Base-by-base conservation (phyloP, 768 basidiomycete genomes). In the Pisolithus marmoratus region DNA sequence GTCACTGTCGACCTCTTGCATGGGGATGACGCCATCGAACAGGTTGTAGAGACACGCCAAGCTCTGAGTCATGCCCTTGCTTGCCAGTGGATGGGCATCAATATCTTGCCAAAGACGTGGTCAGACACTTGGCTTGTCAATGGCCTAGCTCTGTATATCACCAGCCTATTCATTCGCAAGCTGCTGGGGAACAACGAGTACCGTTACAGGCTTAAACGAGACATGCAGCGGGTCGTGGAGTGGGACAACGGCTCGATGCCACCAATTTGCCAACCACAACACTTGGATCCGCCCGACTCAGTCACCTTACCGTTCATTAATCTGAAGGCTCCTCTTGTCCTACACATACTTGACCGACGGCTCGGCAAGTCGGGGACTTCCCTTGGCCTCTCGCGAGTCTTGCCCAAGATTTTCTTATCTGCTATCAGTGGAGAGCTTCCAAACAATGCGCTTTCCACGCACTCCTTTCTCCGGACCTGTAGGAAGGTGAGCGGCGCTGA, bases 81-180 rank as follows among this genome's bases (percentile, higher is more conserved):
- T 8, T 90, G 85, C 56, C 96, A 99, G 69, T 99, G 96, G 96
- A 78, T 90, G 50, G 94, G 96, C 24, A 84, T 99, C 69, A 95
- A 97, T 68, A 92, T 99, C 61, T 85, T 93, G 52, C 94, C 87
- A 48, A 93, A 92, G 72, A 80, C 84, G 26, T 91, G 90, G 82
- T 87, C 92, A 12, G 96, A 99, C 68, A 81, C 85, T 23, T 99
- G 96, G 96, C 82, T 99, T n/a, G 85, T 94, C 52, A 93, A 95
- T 61, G 96, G 94, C 1, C 74, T 99, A 43, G 87, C 91, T 8
- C 75, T 94, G 15, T 94, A 97, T 64, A 87, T 98, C 63, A 87
- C 90, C 5, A 87, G 87, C 9, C 77, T 94, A 38, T 97, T 90
- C 72, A 72, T 94, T 60, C 82, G 85, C 52, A 89, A 87, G 68